These are phyloP conservation scores for Trypanosoma avium DNA, from an alignment of 208 protist species.

Conservation along the genomic window DNA sequence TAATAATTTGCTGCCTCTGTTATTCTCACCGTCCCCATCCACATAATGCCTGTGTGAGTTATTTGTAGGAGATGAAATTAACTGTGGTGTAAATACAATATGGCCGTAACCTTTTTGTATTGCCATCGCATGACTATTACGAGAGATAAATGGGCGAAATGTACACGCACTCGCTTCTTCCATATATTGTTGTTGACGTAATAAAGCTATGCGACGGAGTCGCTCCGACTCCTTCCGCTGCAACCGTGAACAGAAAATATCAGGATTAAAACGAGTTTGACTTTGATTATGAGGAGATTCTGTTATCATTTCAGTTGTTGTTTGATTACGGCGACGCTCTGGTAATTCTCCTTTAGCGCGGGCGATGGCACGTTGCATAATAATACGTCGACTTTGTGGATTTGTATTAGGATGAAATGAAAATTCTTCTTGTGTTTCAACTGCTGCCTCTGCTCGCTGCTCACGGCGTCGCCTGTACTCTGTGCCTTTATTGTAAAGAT, in stretches of 20 bases:
- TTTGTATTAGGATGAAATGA: slow-evolving; percentile 28
- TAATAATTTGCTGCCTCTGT: too few species aligned
- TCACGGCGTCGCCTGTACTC: slow-evolving; percentile 32
- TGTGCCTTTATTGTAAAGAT: slow-evolving; percentile 32
- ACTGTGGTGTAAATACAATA: slow-evolving; percentile 4
- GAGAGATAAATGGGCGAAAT: slow-evolving; percentile 38
- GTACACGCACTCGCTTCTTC: slow-evolving; percentile 31
- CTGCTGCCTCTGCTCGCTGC: slow-evolving; percentile 17
- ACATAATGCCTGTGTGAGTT: neutral
- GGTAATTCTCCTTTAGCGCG: slow-evolving; percentile 22
- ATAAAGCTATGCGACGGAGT: slow-evolving; percentile 1
- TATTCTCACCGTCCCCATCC: neutral
- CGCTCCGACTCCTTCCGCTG: slow-evolving; percentile 26
- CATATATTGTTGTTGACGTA: slow-evolving; percentile 2
- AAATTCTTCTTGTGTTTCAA: slow-evolving; percentile 22
- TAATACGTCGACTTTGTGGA: slow-evolving; percentile 23
- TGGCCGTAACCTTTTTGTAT: slow-evolving; percentile 19
- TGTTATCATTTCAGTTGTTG: neutral
- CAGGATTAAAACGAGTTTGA: slow-evolving; percentile 14
- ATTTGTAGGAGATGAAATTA: neutral
- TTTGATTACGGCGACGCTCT: slow-evolving; percentile 11
- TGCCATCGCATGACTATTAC: slow-evolving; percentile 12
- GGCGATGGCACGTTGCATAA: slow-evolving; percentile 29
- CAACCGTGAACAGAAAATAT: slow-evolving; percentile 28
- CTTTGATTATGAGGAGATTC: neutral